Percentiles rank a stretch among this genome's conserved stretches.
Conservation (phyloP, 306 rosid species). For the Acacia confusa region DNA sequence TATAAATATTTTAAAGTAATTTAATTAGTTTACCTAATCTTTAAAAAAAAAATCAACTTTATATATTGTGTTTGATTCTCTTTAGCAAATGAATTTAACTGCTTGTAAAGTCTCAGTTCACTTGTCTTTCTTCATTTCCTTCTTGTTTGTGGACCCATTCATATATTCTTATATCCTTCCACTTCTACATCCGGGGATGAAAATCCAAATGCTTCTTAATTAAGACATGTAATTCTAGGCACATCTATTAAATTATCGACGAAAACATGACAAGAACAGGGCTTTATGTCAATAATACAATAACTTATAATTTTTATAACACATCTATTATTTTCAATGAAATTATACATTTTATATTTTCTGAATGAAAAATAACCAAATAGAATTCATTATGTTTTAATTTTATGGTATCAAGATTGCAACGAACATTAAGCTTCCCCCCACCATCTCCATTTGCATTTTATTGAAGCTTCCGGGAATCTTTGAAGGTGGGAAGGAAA, state of each 20-base stretch:
- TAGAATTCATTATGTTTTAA: too few relatives aligned
- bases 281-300: not conserved
- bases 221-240: too few relatives aligned
- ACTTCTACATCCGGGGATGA: not conserved
- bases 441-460: not conserved
- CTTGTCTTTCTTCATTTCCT: not conserved
- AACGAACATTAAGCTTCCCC: not conserved
- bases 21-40: too few relatives aligned
- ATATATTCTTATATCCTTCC: not conserved
- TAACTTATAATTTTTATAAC: too few relatives aligned
- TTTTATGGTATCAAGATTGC: too few relatives aligned
- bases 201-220: not conserved
- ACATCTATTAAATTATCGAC: too few relatives aligned
- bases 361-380: too few relatives aligned
- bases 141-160: not conserved
- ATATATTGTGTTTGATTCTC: not conserved
- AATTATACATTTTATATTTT: too few relatives aligned
- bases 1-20: too few relatives aligned
- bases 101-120: conserved; percentile 37
- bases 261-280: not conserved
- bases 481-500: not conserved
- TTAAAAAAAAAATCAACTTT: too few relatives aligned
- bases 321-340: too few relatives aligned
- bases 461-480: not conserved
- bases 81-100: conserved; percentile 11